These are phyloP conservation scores for Alternaria sp. DNA, from an alignment of 2,329 filamentous ascomycete species.

Conservation along the genomic window DNA sequence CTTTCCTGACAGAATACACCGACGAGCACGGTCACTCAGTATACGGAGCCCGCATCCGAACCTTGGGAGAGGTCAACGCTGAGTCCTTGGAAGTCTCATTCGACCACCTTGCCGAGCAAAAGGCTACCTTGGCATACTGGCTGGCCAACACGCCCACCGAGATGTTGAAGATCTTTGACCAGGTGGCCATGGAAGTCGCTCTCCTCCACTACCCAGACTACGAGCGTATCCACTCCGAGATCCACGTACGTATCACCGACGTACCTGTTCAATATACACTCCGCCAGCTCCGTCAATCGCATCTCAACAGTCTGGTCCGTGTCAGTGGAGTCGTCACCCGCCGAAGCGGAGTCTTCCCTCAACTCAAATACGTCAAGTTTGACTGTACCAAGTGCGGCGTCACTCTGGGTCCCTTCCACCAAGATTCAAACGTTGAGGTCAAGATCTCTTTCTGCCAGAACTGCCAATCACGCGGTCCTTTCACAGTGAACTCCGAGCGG, in stretches of 20 bases:
- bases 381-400: conserved; percentile 93
- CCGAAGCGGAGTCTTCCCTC: conserved; percentile 92
- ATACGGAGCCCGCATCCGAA: conserved; percentile 92
- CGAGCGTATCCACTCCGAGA: conserved; percentile 95
- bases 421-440: conserved; percentile 95
- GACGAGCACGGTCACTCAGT: conserved; percentile 89
- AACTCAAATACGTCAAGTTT: conserved; percentile 98
- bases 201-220: conserved; percentile 97
- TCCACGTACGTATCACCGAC: conserved; percentile 95
- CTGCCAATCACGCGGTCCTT: conserved; percentile 93
- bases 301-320: conserved; percentile 93
- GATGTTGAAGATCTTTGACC: conserved; percentile 93
- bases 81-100: conserved; percentile 97
- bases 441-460: conserved; percentile 96
- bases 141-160: conserved; percentile 94
- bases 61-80: conserved; percentile 95
- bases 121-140: conserved; percentile 94
- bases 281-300: conserved; percentile 90
- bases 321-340: conserved; percentile 96
- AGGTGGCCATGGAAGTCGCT: conserved; percentile 95
- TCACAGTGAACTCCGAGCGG: conserved; percentile 95
- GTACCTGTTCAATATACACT: conserved; percentile 94
- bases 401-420: conserved; percentile 93
- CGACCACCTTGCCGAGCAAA: conserved; percentile 85
- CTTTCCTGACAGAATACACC: conserved; percentile 94